Base-by-base conservation (phyloP, 345 rosid species). In the Cochlearia excelsa region DNA sequence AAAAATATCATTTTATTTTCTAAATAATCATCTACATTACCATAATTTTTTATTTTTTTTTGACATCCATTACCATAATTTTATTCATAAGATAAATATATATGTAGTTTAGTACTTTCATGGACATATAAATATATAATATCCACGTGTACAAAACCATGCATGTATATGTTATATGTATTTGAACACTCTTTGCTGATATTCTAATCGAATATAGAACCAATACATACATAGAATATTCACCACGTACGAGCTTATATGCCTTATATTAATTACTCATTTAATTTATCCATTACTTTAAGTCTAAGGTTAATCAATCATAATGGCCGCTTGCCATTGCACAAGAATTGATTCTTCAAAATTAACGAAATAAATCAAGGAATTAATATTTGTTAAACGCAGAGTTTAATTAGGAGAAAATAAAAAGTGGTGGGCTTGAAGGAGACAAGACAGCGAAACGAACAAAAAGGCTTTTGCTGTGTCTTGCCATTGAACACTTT, bases 371-470 rank as follows among this genome's bases (percentile, higher is more conserved):
- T 16, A 16, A 16, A 37, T 27, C 7, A 26, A 37, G 7, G 16
- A 46, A 38, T 23, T 26, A 46, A 37, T 6, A 38, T 61, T 33
- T 61, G 49, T 49, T 16, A 38, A 34, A 61, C 48, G 44, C 16
- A 49, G 30, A 48, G 46, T 35, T 37, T 16, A 16, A 16, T 16
- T 16, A 16, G 23, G 37, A 38, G 29, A 26, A 38, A 34, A 51
- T 37, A 46, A 47, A 42, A 44, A 44, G 35, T 68, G 55, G 61
- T 68, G 66, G 67, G 42, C 43, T 60, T 53, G 49, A 53, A 60
- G 67, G 67, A 60, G 72, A 68, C 72, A 68, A 30, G 54, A 68
- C 44, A 60, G 23, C 55, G 43, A 41, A 52, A 37, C 37, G 26
- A 60, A 39, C 55, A 30, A 53, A 28, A 29, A 52, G 61, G 50